Evolutionary conservation across 2,329 filamentous ascomycete species (phyloP), one percentile per base, ranked within the genome.

Genomic region (Colletotrichum sp.): DNA sequence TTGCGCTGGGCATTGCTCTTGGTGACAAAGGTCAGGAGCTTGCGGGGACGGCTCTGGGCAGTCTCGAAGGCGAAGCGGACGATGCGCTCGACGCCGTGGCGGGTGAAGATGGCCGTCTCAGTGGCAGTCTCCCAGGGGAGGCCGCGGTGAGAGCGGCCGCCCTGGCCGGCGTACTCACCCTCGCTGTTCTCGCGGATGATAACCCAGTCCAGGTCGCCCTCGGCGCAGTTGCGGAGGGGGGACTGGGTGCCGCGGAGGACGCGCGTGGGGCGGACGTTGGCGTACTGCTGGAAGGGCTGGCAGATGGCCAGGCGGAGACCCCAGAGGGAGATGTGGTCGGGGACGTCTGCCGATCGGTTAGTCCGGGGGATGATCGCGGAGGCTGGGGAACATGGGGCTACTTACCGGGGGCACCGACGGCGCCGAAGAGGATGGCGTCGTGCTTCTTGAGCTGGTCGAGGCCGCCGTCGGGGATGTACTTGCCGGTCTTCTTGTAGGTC

Each of bases 261-360:
- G 44, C 88, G 88, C 0, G 90, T 92, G 0, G 92, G 92, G 6
- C 92, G 88, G 3, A 94, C 90, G 79, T 94, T 94, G 75, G 92
- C 91, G 79, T 93, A 94, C 80, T 93, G 92, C 78, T 93, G 92
- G 65, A 93, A 85, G 15, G 89, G 86, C 78, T 93, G 91, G 79
- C 92, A 90, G 78, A 94, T 92, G 2, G 92, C 90, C 3, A 94
- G 86, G 39, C 92, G 90, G 16, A 94, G 86, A 32, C 88, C 86
- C 92, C 92, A 93, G 24, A 94, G 89, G 1, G 91, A 92, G 78
- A 93, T 91, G 78, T 93, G 91, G 78, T 93, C 92, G 1, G 92
- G 92, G 1, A 93, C 91, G 68, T 92, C 88, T 83, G 87, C 21
- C 32, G 26, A 21, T 60, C 6, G 15, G n/a, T 72, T 16, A 72